phyloP scores from a whole-genome alignment of 345 rosid genomes.

The Eutrema japonicum region DNA sequence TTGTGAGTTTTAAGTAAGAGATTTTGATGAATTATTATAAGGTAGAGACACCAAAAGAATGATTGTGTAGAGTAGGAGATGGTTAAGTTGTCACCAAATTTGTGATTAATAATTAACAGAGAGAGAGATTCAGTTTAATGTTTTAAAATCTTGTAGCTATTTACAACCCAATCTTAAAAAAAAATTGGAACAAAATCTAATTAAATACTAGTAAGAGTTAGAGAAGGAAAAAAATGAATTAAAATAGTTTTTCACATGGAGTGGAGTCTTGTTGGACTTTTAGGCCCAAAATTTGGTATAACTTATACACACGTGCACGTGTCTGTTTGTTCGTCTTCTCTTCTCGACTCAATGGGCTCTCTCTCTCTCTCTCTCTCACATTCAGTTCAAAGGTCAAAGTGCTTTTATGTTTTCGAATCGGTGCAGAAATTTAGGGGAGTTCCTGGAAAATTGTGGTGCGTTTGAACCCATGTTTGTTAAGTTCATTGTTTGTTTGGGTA shows the following conservation, averaged over 20 bases:
- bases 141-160: slow-evolving; percentile 24
- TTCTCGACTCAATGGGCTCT: not conserved
- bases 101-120: slow-evolving; percentile 45
- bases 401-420: slow-evolving; percentile 5
- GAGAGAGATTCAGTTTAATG: slow-evolving; percentile 36
- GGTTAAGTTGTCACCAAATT: slow-evolving; percentile 72
- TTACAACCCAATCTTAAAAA: not conserved
- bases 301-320: slow-evolving; percentile 32
- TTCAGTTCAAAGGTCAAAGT: too few species aligned
- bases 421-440: not conserved
- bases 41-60: slow-evolving; percentile 62
- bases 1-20: slow-evolving; percentile 49
- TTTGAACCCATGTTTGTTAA: not conserved
- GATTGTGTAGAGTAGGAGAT: slow-evolving; percentile 65
- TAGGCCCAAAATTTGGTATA: slow-evolving; percentile 5
- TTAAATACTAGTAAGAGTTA: not conserved
- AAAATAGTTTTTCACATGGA: not conserved
- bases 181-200: not conserved
- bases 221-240: not conserved
- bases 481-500: too few species aligned
- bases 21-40: slow-evolving; percentile 52
- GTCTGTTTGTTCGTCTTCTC: slow-evolving; percentile 10
- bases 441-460: not conserved
- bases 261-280: too few species aligned
- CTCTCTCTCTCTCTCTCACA: not conserved